Conservation (phyloP, 1,284 basidiomycete genomes). For the Inonotus hispidus region DNA sequence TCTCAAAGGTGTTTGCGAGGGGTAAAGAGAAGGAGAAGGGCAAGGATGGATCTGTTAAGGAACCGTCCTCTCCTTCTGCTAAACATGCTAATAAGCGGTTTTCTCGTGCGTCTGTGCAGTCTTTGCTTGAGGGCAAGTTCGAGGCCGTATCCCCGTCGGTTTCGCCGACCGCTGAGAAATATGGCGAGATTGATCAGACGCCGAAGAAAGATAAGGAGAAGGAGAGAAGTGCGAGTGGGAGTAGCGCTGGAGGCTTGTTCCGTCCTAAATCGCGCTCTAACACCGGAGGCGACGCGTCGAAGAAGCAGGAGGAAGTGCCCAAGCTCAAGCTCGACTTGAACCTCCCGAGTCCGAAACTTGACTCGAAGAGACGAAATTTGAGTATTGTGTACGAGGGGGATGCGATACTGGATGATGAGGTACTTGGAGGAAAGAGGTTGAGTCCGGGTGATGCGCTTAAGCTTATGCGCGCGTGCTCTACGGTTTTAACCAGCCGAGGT, state of each 20-base stretch:
- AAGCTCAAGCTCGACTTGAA: conserved; percentile 54
- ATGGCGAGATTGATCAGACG: conserved; percentile 21
- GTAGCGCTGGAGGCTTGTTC: conserved; percentile 33
- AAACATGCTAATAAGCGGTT: conserved; percentile 22
- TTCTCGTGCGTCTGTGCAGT: conserved; percentile 35
- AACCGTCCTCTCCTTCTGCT: conserved; percentile 28
- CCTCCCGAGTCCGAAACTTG: conserved; percentile 41
- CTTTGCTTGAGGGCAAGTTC: conserved; percentile 66
- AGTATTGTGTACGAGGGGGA: conserved; percentile 47
- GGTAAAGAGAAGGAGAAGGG: conserved; percentile 13
- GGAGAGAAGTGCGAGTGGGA: conserved; percentile 27
- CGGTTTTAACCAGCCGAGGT: conserved; percentile 58
- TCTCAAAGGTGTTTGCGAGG: conserved; percentile 14
- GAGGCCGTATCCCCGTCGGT: conserved; percentile 55
- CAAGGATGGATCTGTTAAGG: conserved; percentile 49
- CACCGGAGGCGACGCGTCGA: conserved; percentile 26
- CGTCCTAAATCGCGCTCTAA: conserved; percentile 40
- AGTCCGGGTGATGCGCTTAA: conserved; percentile 53
- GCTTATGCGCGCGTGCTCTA: conserved; percentile 59
- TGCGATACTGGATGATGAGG: conserved; percentile 42
- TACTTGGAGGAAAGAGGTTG: conserved; percentile 51
- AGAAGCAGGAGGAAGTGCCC: conserved; percentile 33
- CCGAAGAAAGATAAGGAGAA: conserved; percentile 31
- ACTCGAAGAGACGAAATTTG: conserved; percentile 33
- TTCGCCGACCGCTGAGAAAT: conserved; percentile 45